Percentiles rank a stretch among this genome's conserved stretches.
Evolutionary conservation across 495 filamentous ascomycete species (phyloP).

Genomic region (Tuber microsphaerosporum): DNA sequence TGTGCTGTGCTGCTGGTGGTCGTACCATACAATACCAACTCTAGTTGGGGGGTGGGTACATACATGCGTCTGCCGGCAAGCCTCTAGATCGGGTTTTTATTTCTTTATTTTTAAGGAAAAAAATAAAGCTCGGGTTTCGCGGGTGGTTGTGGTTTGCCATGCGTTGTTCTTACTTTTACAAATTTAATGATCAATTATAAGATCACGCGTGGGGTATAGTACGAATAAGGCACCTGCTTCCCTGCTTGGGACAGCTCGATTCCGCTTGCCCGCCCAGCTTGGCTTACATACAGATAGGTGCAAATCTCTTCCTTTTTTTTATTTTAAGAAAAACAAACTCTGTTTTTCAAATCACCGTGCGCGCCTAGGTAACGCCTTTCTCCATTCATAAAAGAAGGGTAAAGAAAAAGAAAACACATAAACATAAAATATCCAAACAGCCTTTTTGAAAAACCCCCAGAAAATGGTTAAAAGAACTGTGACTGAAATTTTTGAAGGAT

Average conservation of each 20-base stretch:
- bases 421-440: background rate
- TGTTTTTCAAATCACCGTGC: background rate
- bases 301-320: background rate
- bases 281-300: background rate
- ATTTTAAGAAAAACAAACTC: background rate
- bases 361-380: background rate
- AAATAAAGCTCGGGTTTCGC: background rate
- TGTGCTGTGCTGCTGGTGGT: background rate
- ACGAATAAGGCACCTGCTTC: background rate
- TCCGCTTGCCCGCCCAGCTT: background rate
- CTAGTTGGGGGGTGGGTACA: background rate
- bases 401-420: background rate
- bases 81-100: background rate
- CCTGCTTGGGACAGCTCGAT: background rate
- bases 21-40: background rate
- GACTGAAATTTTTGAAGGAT: background rate
- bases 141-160: slow-evolving; percentile 3
- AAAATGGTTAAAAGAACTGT: background rate
- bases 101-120: background rate
- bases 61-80: slow-evolving; percentile 1
- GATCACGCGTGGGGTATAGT: slow-evolving; percentile 1
- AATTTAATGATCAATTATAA: slow-evolving; percentile 1
- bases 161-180: slow-evolving; percentile 6
- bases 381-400: background rate
- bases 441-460: background rate